These are phyloP conservation scores for Cicer pinnatifidum DNA, from an alignment of 306 rosid genomes.

Conservation along the genomic window DNA sequence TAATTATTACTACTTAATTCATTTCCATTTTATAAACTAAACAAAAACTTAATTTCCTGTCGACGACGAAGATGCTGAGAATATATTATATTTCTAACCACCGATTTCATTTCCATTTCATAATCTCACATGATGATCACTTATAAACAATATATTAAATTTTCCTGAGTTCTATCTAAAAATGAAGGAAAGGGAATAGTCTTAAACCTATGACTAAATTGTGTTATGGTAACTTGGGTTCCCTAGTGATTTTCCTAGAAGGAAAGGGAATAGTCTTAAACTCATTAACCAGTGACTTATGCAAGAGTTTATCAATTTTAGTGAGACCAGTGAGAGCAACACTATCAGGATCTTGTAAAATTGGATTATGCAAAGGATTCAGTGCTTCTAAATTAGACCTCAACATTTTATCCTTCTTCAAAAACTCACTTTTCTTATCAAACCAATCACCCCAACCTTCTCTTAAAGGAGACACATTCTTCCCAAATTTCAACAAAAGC, in stretches of 20 bases:
- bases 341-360: constrained; percentile 85
- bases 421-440: constrained; percentile 74
- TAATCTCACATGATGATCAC: too few relatives aligned
- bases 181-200: too few relatives aligned
- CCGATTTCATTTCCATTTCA: too few relatives aligned
- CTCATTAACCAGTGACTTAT: constrained; percentile 56
- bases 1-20: not conserved
- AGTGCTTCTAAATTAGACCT: constrained; percentile 67
- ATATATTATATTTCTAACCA: too few relatives aligned
- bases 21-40: too few relatives aligned
- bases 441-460: constrained; percentile 98
- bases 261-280: constrained; percentile 58
- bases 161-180: too few relatives aligned
- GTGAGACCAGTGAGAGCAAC: constrained; percentile 61
- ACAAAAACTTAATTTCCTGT: too few relatives aligned
- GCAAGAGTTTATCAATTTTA: constrained; percentile 62
- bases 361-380: constrained; percentile 70
- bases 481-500: constrained; percentile 66
- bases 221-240: not conserved
- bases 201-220: too few relatives aligned
- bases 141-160: too few relatives aligned
- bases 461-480: constrained; percentile 70
- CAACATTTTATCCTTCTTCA: constrained; percentile 83
- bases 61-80: too few relatives aligned
- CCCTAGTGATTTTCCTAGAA: constrained; percentile 19